Evolutionary conservation across 805 yeast species (phyloP).

Genomic region (Lachancea thermotolerans): DNA sequence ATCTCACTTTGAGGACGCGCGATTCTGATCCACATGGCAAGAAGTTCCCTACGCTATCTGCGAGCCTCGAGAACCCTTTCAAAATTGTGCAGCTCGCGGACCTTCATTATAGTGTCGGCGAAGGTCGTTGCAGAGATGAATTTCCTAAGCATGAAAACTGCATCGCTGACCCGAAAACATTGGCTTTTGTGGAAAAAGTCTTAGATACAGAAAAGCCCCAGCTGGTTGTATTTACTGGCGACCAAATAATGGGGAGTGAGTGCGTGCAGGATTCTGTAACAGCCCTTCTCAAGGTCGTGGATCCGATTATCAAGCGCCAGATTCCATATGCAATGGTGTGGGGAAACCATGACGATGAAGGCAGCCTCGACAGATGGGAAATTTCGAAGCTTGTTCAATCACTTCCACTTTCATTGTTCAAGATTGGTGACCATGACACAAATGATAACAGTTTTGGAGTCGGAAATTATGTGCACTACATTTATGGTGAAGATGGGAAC

Average conservation of each 20-base stretch:
- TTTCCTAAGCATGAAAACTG: constrained; percentile 54
- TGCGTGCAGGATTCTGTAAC: constrained; percentile 73
- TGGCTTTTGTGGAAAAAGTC: constrained; percentile 51
- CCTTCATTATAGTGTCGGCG: constrained; percentile 80
- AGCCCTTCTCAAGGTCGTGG: constrained; percentile 66
- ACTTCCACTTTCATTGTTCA: constrained; percentile 64
- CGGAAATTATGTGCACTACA: constrained; percentile 67
- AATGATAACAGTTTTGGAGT: constrained; percentile 52
- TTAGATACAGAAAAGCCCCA: constrained; percentile 77
- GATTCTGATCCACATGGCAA: constrained; percentile 2
- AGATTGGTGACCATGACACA: constrained; percentile 52
- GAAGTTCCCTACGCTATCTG: constrained; percentile 29
- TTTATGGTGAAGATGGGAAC: constrained; percentile 38
- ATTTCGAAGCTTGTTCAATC: constrained; percentile 48
- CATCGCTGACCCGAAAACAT: constrained; percentile 71
- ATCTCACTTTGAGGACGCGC: constrained; percentile 10
- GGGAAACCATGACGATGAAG: constrained; percentile 96
- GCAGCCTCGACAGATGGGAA: constrained; percentile 52
- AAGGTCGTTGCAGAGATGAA: constrained; percentile 73
- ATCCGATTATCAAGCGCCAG: constrained; percentile 56
- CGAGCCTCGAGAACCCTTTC: constrained; percentile 43
- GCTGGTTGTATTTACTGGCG: constrained; percentile 82
- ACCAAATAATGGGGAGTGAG: constrained; percentile 76
- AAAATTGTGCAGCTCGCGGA: constrained; percentile 89
- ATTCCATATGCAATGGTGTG: constrained; percentile 82